Percentiles rank a stretch among this genome's conserved stretches.
These are phyloP conservation scores for Turritis glabra DNA, from an alignment of 345 rosid species.

Conservation along the genomic window DNA sequence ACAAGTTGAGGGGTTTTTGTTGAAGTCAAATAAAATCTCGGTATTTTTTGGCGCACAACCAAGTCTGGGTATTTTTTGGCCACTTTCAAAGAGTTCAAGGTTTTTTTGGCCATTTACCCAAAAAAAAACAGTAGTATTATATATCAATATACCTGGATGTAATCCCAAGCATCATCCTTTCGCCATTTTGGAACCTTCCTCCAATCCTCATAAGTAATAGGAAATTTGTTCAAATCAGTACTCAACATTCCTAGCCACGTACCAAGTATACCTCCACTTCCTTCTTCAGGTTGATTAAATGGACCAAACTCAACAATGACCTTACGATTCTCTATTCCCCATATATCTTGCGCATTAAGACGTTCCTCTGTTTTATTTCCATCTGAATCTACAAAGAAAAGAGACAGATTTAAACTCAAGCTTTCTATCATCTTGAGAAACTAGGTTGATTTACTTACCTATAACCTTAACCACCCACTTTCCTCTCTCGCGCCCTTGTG, in stretches of 20 bases:
- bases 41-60: too few relatives aligned
- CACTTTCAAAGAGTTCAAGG: too few relatives aligned
- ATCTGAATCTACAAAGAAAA: neutral
- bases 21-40: too few relatives aligned
- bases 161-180: neutral
- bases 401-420: too few relatives aligned
- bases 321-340: neutral
- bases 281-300: neutral
- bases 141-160: neutral
- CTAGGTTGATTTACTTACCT: neutral
- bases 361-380: neutral
- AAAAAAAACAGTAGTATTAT: too few relatives aligned
- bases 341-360: neutral
- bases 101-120: too few relatives aligned
- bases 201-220: neutral
- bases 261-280: neutral
- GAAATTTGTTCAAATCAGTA: neutral
- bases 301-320: neutral
- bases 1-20: too few relatives aligned
- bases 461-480: neutral
- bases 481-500: neutral
- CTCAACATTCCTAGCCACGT: neutral
- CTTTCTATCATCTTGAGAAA: too few relatives aligned
- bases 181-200: neutral
- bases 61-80: too few relatives aligned